A percentile compares a stretch with the other conserved stretches of the same genome.
These are phyloP conservation scores for Lentinus polychrous DNA, from an alignment of 1,284 basidiomycete genomes.

Conservation along the genomic window DNA sequence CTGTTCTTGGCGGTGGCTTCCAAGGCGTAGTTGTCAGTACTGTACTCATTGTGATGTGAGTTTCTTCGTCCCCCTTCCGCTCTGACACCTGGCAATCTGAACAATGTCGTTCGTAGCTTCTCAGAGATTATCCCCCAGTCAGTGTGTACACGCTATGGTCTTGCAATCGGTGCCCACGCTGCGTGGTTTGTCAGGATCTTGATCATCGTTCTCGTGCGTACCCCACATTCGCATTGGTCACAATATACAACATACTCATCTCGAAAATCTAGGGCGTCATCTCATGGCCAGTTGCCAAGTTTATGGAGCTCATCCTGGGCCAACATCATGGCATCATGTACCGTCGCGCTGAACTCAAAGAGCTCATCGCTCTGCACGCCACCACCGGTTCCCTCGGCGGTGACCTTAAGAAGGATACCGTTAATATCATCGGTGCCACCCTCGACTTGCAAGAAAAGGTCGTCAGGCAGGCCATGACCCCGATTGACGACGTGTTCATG, in stretches of 20 bases:
- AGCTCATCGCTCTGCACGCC: slow-evolving; percentile 65
- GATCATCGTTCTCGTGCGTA: slow-evolving; percentile 61
- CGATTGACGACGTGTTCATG: slow-evolving; percentile 76
- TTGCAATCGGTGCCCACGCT: slow-evolving; percentile 86
- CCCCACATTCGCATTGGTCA: neutral
- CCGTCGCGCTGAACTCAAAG: slow-evolving; percentile 55
- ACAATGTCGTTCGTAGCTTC: slow-evolving; percentile 42
- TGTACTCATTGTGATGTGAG: slow-evolving; percentile 79
- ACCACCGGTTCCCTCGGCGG: slow-evolving; percentile 49
- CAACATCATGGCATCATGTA: slow-evolving; percentile 56
- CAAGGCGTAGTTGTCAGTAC: slow-evolving; percentile 78
- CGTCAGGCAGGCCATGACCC: slow-evolving; percentile 63
- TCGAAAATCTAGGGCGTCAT: slow-evolving; percentile 51
- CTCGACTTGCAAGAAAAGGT: slow-evolving; percentile 63
- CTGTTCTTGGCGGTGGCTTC: slow-evolving; percentile 77
- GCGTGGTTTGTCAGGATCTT: slow-evolving; percentile 69
- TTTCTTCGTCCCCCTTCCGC: slow-evolving; percentile 10
- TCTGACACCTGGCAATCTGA: neutral
- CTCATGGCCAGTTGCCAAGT: slow-evolving; percentile 74
- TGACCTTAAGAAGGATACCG: slow-evolving; percentile 64
- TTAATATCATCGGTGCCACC: slow-evolving; percentile 72
- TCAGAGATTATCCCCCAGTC: slow-evolving; percentile 89
- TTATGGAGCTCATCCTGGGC: slow-evolving; percentile 58
- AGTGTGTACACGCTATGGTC: slow-evolving; percentile 84
- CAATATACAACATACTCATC: neutral